These are phyloP conservation scores for Saccharomycopsis hybrid DNA, from an alignment of 1,139 yeast species.

Conservation along the genomic window DNA sequence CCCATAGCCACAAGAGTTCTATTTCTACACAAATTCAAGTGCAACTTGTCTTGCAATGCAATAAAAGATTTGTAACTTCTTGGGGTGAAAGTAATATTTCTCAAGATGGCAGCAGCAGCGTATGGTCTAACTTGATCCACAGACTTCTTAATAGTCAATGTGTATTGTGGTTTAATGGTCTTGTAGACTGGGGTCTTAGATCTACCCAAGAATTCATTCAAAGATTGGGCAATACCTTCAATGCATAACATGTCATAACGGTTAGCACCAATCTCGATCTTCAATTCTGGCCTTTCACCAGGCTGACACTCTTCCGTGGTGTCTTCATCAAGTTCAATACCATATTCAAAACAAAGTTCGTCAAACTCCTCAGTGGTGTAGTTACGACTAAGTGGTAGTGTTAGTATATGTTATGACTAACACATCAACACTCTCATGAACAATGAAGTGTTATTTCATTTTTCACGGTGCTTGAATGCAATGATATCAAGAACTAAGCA, in stretches of 20 bases:
- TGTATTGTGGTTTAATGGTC: constrained; percentile 52
- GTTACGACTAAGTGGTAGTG: too few species aligned
- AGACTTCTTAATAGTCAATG: constrained; percentile 69
- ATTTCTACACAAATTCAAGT: constrained; percentile 91
- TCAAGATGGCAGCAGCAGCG: constrained; percentile 89
- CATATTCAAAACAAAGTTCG: constrained; percentile 95
- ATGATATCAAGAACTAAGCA: too few species aligned
- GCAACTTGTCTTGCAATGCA: constrained; percentile 92
- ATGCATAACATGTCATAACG: constrained; percentile 97
- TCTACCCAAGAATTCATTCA: constrained; percentile 82
- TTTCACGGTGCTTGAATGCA: too few species aligned
- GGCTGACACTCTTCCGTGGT: constrained; percentile 70
- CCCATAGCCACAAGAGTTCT: constrained; percentile 98
- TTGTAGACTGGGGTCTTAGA: constrained; percentile 58
- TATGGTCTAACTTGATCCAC: constrained; percentile 77
- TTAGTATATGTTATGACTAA: too few species aligned
- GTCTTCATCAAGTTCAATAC: constrained; percentile 96
- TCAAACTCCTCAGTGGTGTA: constrained; percentile 93
- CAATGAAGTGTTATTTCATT: too few species aligned
- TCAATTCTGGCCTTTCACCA: constrained; percentile 90
- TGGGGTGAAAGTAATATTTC: constrained; percentile 74
- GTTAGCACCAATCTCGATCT: constrained; percentile 97
- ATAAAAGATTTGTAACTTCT: constrained; percentile 91
- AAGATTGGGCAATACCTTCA: constrained; percentile 95
- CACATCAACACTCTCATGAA: too few species aligned